Evolutionary conservation across 768 basidiomycete species (phyloP).

Genomic region (Russula dissimulans): DNA sequence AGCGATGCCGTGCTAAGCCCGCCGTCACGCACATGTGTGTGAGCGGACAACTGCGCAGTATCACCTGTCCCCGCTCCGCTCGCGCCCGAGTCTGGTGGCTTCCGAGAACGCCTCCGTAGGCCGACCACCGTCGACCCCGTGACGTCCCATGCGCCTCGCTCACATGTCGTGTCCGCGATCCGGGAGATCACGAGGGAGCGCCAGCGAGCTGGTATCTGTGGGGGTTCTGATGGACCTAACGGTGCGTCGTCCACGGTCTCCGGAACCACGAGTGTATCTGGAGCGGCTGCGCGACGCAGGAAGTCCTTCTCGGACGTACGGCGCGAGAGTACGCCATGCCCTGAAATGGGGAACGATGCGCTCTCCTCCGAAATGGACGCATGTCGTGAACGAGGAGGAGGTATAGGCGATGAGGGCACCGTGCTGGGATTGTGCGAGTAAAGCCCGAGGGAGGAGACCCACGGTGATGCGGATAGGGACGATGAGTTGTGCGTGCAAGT

Average conservation of each 20-base stretch:
- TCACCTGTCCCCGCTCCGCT: neutral
- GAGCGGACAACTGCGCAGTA: conserved; percentile 23
- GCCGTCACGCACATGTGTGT: conserved; percentile 11
- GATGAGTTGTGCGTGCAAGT: conserved; percentile 49
- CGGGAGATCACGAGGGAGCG: conserved; percentile 45
- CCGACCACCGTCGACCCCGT: conserved; percentile 50
- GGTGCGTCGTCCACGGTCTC: conserved; percentile 28
- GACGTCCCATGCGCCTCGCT: conserved; percentile 75
- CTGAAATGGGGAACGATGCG: conserved; percentile 67
- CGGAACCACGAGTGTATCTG: conserved; percentile 39
- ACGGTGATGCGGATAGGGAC: conserved; percentile 31
- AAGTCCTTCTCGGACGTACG: conserved; percentile 62
- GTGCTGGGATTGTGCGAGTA: conserved; percentile 59
- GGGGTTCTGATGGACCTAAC: conserved; percentile 18
- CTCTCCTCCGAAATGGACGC: conserved; percentile 40
- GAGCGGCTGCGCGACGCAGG: conserved; percentile 38
- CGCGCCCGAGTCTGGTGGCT: neutral
- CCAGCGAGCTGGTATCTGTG: conserved; percentile 37
- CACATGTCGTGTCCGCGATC: conserved; percentile 49
- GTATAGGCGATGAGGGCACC: conserved; percentile 33
- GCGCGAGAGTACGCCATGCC: conserved; percentile 68
- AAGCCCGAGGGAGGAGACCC: conserved; percentile 37
- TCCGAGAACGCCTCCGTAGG: conserved; percentile 55
- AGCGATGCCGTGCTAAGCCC: conserved; percentile 57
- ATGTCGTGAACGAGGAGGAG: conserved; percentile 40